Evolutionary conservation across 495 filamentous ascomycete species (phyloP).

Genomic region (Penicillium subrubescens): DNA sequence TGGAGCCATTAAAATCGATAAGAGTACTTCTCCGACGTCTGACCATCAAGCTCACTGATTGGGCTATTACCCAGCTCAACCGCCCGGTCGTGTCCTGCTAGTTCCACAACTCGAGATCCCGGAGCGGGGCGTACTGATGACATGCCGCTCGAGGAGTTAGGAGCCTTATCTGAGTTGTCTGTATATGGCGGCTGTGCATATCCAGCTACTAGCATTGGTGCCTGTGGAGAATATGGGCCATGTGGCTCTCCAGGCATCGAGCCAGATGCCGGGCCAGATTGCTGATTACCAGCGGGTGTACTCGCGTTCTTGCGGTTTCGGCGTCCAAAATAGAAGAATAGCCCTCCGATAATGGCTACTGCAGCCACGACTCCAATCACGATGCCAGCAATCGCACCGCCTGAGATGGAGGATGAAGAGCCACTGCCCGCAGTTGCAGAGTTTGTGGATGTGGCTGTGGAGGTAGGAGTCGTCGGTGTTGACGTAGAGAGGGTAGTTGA

Average conservation of each 20-base stretch:
- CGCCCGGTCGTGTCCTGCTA: constrained; percentile 8
- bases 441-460: background rate
- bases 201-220: background rate
- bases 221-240: background rate
- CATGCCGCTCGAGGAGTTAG: constrained; percentile 1
- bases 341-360: background rate
- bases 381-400: background rate
- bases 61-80: constrained; percentile 17
- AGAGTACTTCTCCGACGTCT: background rate
- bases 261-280: background rate
- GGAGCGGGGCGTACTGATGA: constrained; percentile 14
- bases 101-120: constrained; percentile 16
- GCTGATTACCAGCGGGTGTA: background rate
- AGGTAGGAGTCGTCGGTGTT: background rate
- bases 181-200: background rate
- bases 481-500: background rate
- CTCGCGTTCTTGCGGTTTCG: background rate
- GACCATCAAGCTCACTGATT: constrained; percentile 4
- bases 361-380: background rate
- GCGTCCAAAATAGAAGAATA: background rate
- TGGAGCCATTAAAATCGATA: background rate
- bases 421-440: background rate
- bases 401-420: background rate
- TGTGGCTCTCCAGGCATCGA: background rate
- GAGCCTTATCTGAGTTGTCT: constrained; percentile 1